Percentiles rank a stretch among this genome's conserved stretches.
phyloP scores from a whole-genome alignment of 345 rosid genomes.

The Corchorus capsularis region DNA sequence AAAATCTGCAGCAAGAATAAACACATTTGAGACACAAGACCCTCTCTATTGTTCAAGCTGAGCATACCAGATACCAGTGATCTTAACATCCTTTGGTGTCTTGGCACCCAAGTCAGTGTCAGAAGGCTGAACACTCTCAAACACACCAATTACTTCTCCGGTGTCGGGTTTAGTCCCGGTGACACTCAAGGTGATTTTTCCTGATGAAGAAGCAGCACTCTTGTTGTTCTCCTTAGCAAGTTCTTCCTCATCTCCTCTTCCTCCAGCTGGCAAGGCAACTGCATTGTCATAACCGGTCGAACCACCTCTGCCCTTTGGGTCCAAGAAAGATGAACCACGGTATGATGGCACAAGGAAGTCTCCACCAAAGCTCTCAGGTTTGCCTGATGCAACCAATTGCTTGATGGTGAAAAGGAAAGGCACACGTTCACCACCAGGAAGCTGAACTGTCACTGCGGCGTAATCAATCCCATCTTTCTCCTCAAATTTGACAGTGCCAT shows the following conservation, averaged over 20 bases:
- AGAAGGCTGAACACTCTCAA: constrained; percentile 97
- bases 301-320: constrained; percentile 93
- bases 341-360: constrained; percentile 78
- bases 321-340: constrained; percentile 85
- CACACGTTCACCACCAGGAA: constrained; percentile 86
- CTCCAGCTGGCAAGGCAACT: constrained; percentile 90
- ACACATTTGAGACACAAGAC: constrained; percentile 17
- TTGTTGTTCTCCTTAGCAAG: constrained; percentile 79
- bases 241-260: constrained; percentile 97
- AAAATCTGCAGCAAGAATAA: constrained; percentile 39
- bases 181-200: constrained; percentile 83
- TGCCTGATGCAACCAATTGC: constrained; percentile 79
- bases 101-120: constrained; percentile 98
- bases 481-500: constrained; percentile 65
- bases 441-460: constrained; percentile 85
- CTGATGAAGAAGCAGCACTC: constrained; percentile 63
- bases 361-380: constrained; percentile 72
- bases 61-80: constrained; percentile 95
- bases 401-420: constrained; percentile 91
- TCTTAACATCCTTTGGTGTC: constrained; percentile 93
- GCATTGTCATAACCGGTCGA: constrained; percentile 91
- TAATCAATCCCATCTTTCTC: constrained; percentile 91
- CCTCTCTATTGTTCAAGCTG: constrained; percentile 70
- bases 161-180: constrained; percentile 85
- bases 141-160: constrained; percentile 91